phyloP scores from a whole-genome alignment of 2,329 filamentous ascomycete species.

The Calonectria crousiana region DNA sequence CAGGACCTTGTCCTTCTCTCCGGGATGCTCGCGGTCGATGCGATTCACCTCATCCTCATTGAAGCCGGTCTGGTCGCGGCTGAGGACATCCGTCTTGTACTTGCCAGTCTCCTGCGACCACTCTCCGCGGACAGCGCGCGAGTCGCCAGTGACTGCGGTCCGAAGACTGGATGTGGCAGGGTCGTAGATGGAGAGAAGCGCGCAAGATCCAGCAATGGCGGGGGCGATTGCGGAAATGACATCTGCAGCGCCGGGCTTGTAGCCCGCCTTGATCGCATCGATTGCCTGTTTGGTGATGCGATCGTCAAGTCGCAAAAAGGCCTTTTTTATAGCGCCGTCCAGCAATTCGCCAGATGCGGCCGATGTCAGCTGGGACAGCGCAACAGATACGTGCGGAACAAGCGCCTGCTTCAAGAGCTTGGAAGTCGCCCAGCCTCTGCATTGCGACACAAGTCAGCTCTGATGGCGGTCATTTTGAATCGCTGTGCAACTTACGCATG shows the following conservation, averaged over 20 bases:
- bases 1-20: constrained; percentile 67
- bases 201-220: constrained; percentile 68
- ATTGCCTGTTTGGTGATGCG: constrained; percentile 60
- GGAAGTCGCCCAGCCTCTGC: constrained; percentile 57
- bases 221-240: constrained; percentile 50
- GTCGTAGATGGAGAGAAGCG: constrained; percentile 73
- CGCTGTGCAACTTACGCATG: constrained; percentile 55
- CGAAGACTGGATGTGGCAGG: constrained; percentile 63
- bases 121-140: constrained; percentile 71
- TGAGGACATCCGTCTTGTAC: constrained; percentile 68
- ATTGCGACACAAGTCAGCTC: constrained; percentile 18
- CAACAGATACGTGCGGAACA: constrained; percentile 56
- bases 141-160: constrained; percentile 77
- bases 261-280: constrained; percentile 44
- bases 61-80: constrained; percentile 74
- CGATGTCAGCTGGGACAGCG: constrained; percentile 47
- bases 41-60: constrained; percentile 69
- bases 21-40: constrained; percentile 70
- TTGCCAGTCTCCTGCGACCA: constrained; percentile 53
- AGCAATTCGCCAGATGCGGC: constrained; percentile 59
- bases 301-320: constrained; percentile 69
- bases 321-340: constrained; percentile 66
- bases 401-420: constrained; percentile 54
- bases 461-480: too few species aligned
- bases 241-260: constrained; percentile 44